These are phyloP conservation scores for Lizonia empirigonia DNA, from an alignment of 2,329 filamentous ascomycete species.

Conservation along the genomic window DNA sequence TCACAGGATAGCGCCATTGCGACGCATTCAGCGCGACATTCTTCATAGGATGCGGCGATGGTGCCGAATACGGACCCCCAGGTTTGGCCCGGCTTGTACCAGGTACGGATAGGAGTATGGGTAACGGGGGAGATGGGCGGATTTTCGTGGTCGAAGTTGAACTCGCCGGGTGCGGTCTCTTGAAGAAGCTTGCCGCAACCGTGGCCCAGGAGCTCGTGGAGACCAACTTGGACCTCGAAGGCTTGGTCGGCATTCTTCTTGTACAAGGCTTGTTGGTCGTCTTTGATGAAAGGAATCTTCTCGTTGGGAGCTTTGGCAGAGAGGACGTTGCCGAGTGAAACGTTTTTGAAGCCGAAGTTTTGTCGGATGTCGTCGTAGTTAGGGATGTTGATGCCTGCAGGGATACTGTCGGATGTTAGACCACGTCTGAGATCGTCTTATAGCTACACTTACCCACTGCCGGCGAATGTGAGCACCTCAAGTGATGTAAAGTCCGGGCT, in stretches of 20 bases:
- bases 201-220: slow-evolving; percentile 88
- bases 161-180: slow-evolving; percentile 79
- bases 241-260: slow-evolving; percentile 82
- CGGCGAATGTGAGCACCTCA: slow-evolving; percentile 83
- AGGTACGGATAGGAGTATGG: slow-evolving; percentile 76
- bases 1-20: slow-evolving; percentile 91
- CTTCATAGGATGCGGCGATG: slow-evolving; percentile 87
- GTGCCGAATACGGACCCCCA: slow-evolving; percentile 93
- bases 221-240: slow-evolving; percentile 94
- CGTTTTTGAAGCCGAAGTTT: slow-evolving; percentile 87
- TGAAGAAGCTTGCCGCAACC: slow-evolving; percentile 93
- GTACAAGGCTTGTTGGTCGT: slow-evolving; percentile 77
- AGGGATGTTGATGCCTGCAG: slow-evolving; percentile 65
- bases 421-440: not conserved
- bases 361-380: slow-evolving; percentile 71
- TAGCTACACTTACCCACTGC: slow-evolving; percentile 53
- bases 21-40: slow-evolving; percentile 92
- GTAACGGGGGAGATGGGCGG: slow-evolving; percentile 82
- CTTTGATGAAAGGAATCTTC: slow-evolving; percentile 86
- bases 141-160: slow-evolving; percentile 85
- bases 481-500: slow-evolving; percentile 95
- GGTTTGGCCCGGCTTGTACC: slow-evolving; percentile 94
- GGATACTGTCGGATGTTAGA: slow-evolving; percentile 51
- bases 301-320: slow-evolving; percentile 91
- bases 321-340: slow-evolving; percentile 90